A percentile compares a stretch with the other conserved stretches of the same genome.
Evolutionary conservation across 768 basidiomycete genomes (phyloP).

Genomic region (Termitomyces sp.): DNA sequence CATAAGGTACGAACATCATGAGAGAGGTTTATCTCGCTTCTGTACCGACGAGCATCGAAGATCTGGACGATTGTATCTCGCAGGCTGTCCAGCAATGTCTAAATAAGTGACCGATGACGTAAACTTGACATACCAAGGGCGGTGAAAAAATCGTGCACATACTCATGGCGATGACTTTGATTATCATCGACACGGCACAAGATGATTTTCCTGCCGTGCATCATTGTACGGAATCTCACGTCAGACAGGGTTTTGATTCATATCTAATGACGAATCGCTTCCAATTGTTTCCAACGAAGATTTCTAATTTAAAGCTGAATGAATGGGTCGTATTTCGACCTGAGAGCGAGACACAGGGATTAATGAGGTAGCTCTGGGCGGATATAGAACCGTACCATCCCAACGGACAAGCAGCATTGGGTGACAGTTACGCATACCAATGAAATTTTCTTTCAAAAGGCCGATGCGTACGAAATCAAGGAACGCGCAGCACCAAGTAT

Average conservation of each 20-base stretch:
- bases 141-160: no score
- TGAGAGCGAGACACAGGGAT: neutral
- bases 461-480: neutral
- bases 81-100: neutral
- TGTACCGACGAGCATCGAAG: neutral
- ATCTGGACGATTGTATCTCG: neutral
- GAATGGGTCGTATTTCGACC: neutral
- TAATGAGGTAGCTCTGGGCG: neutral
- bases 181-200: neutral
- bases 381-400: neutral
- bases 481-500: neutral
- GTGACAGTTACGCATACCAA: neutral
- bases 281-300: neutral
- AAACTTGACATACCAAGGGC: neutral
- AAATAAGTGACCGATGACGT: neutral
- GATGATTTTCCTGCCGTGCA: neutral
- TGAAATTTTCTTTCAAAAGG: no score
- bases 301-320: neutral
- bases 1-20: neutral
- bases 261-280: neutral
- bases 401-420: neutral
- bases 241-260: neutral
- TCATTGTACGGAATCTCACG: neutral
- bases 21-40: neutral
- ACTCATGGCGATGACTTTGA: neutral